A percentile compares a stretch with the other conserved stretches of the same genome.
These are phyloP conservation scores for Cercophora samala DNA, from an alignment of 495 filamentous ascomycete genomes.

Conservation along the genomic window DNA sequence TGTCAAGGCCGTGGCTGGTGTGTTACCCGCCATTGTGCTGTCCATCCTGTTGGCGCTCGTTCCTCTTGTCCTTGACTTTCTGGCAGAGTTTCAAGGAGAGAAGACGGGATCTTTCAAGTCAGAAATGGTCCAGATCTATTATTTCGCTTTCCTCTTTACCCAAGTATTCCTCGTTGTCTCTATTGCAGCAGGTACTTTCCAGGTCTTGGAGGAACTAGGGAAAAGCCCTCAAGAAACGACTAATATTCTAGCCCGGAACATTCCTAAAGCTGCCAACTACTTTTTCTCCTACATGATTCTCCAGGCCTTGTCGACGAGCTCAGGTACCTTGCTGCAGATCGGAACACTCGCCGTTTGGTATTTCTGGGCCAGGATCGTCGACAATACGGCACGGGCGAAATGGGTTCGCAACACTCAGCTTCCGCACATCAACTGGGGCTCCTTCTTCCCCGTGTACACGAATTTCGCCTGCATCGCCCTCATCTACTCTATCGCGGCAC, in stretches of 20 bases:
- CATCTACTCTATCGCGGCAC: constrained; percentile 87
- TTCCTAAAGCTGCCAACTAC: constrained; percentile 89
- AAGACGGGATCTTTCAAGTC: constrained; percentile 80
- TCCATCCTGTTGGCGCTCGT: constrained; percentile 77
- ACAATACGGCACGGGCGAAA: constrained; percentile 85
- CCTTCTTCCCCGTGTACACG: constrained; percentile 92
- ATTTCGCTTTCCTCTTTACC: constrained; percentile 92
- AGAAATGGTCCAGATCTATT: constrained; percentile 83
- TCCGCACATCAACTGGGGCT: constrained; percentile 81
- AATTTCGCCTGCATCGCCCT: constrained; percentile 91
- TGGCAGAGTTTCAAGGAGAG: constrained; percentile 71
- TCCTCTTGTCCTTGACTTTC: constrained; percentile 66
- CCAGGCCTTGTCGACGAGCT: constrained; percentile 85
- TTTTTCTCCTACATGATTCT: constrained; percentile 99
- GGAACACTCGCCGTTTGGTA: constrained; percentile 75
- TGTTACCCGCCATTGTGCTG: constrained; percentile 75
- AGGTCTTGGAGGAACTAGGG: constrained; percentile 50
- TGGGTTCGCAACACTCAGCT: constrained; percentile 80
- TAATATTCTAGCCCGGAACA: constrained; percentile 69
- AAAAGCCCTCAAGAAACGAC: constrained; percentile 63
- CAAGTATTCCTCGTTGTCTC: constrained; percentile 94
- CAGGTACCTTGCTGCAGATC: constrained; percentile 86
- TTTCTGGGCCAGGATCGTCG: constrained; percentile 69
- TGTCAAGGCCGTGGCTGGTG: constrained; percentile 76
- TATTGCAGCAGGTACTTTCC: constrained; percentile 73